Evolutionary conservation across 2,329 filamentous ascomycete genomes (phyloP), one percentile per base, ranked within the genome.

Genomic region (Bipolaris oryzae): DNA sequence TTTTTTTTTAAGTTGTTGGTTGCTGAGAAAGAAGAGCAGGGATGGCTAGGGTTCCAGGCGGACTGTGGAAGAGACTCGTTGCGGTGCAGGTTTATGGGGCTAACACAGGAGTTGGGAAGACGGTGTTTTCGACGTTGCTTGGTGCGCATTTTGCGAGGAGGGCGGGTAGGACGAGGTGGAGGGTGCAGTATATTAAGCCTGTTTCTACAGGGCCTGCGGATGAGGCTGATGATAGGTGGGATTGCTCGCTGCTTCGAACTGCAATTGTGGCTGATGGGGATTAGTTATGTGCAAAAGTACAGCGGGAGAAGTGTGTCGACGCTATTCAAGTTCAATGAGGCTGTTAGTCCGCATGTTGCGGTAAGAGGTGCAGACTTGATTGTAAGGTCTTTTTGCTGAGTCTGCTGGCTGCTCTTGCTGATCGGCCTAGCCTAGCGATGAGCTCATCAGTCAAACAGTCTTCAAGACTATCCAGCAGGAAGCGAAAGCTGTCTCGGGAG

Each of bases 41-140:
- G 48, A 74, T 74, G 73, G 79, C 74, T 73, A 68, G 83, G 23
- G 76, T 86, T 49, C 81, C 85, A 45, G 82, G 86, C 50, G 80
- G 86, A 45, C 80, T 92, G 35, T 91, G 87, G 85, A 86, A 87
- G 58, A 85, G 84, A 7, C 80, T 93, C 51, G 85, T 86, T 58
- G 81, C 86, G 11, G 85, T 90, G 65, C 91, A 95, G 75, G 80
- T 96, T 35, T 96, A 90, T 68, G 91, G 91, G 25, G 89, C 91
- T 44, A 95, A 94, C 68, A 95, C 91, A 0, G 86, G 90, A 63
- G 90, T 95, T 23, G 91, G 91, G 62, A 96, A 96, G 80, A 96
- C 91, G 0, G 85, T 96, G 31, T 84, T 92, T 55, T 88, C 89
- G 1, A 92, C 90, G 0, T 76, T 92, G 11, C 79, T 96, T 3